These are phyloP conservation scores for Bryoerythrophyllum caledonicum DNA, from an alignment of 225 moss, liverwort and hornwort genomes.

Conservation along the genomic window DNA sequence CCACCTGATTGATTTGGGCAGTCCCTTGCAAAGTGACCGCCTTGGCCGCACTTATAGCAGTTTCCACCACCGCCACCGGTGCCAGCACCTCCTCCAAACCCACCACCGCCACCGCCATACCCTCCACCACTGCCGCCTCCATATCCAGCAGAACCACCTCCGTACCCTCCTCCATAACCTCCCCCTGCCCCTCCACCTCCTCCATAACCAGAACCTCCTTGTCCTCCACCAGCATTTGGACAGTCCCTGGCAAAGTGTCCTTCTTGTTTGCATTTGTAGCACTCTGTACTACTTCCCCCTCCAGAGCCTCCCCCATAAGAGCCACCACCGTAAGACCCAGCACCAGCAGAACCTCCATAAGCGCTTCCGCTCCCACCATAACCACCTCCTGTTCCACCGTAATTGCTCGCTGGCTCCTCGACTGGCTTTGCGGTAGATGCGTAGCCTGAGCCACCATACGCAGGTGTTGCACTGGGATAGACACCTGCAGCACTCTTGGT, in stretches of 20 bases:
- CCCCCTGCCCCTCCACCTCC: constrained; percentile 40
- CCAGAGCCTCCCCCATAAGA: constrained; percentile 58
- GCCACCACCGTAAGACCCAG: constrained; percentile 54
- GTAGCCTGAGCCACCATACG: constrained; percentile 53
- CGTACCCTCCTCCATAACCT: constrained; percentile 55
- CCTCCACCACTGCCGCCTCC: constrained; percentile 38
- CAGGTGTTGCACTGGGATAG: constrained; percentile 44
- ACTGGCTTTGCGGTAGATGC: constrained; percentile 32
- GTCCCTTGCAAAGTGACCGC: constrained; percentile 78
- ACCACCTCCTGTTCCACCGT: constrained; percentile 48
- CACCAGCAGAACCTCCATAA: constrained; percentile 51
- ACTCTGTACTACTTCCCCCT: constrained; percentile 53
- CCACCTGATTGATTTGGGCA: constrained; percentile 67
- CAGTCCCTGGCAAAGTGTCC: constrained; percentile 82
- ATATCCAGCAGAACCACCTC: constrained; percentile 41
- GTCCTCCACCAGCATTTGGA: constrained; percentile 56
- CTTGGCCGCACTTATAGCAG: constrained; percentile 84
- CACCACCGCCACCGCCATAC: constrained; percentile 41
- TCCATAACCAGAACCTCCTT: constrained; percentile 58
- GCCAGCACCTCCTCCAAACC: constrained; percentile 32
- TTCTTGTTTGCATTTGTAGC: constrained; percentile 84
- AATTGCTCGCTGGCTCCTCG: constrained; percentile 39
- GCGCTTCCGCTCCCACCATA: constrained; percentile 42
- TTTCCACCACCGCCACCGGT: constrained; percentile 34
- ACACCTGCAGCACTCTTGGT: constrained; percentile 32